Evolutionary conservation across 163 green algal species (phyloP).

Genomic region (Chlorella variabilis): DNA sequence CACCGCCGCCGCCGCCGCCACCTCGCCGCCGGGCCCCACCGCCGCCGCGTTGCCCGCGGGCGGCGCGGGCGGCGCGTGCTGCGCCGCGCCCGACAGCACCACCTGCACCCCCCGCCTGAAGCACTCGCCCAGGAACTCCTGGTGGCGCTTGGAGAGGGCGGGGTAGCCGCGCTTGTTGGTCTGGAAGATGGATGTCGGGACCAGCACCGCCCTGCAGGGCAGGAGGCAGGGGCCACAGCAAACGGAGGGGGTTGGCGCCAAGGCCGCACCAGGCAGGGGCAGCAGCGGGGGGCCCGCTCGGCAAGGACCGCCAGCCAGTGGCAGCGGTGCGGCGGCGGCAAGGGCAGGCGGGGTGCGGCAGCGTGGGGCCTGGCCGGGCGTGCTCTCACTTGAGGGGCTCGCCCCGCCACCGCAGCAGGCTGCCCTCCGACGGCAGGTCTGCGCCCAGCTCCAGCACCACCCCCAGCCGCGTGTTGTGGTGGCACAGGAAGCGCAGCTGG

Average conservation of each 20-base stretch:
- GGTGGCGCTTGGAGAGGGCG: constrained; percentile 82
- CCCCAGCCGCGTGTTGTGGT: constrained; percentile 77
- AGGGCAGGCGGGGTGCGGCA: neutral
- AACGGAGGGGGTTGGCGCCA: too few relatives aligned
- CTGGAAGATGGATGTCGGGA: constrained; percentile 80
- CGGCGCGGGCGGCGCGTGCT: neutral
- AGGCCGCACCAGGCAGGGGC: too few relatives aligned
- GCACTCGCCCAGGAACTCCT: constrained; percentile 77
- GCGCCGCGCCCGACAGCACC: constrained; percentile 37
- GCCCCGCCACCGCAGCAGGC: constrained; percentile 81
- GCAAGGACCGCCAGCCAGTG: neutral
- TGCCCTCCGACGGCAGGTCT: constrained; percentile 40
- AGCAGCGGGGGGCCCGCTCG: neutral
- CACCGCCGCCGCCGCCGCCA: constrained; percentile 2
- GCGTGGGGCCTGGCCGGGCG: too few relatives aligned
- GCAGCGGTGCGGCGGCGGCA: neutral
- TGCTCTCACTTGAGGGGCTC: constrained; percentile 79
- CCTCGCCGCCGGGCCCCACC: neutral
- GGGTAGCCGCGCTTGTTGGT: constrained; percentile 93
- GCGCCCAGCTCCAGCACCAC: constrained; percentile 71
- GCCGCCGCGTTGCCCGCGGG: constrained; percentile 10
- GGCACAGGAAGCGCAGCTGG: constrained; percentile 70
- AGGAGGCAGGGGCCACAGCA: too few relatives aligned
- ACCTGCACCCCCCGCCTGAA: constrained; percentile 88
- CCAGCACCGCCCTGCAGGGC: constrained; percentile 63